Evolutionary conservation across 2,329 filamentous ascomycete species (phyloP).

Genomic region (Neospermospora avenae): DNA sequence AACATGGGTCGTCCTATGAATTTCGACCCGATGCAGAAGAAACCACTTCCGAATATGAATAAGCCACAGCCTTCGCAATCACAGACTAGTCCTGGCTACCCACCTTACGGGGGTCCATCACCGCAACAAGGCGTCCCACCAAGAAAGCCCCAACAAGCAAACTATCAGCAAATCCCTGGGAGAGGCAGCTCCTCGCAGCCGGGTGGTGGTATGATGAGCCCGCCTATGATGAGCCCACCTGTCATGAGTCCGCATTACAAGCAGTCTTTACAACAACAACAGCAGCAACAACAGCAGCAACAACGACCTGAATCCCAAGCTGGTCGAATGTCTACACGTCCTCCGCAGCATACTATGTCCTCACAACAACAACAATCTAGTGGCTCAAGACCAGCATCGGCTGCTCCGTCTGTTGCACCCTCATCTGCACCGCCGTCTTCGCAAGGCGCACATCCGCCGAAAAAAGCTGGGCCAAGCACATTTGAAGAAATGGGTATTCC

Average conservation of each 20-base stretch:
- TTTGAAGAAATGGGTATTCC: constrained; percentile 99
- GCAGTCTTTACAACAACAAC: neutral
- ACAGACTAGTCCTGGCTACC: constrained; percentile 8
- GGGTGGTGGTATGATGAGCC: neutral
- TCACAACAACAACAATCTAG: constrained; percentile 16
- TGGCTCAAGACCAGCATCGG: constrained; percentile 12
- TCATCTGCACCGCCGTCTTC: constrained; percentile 13
- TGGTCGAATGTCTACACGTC: constrained; percentile 15
- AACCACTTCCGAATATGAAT: constrained; percentile 23
- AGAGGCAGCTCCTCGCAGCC: constrained; percentile 25
- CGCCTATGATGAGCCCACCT: constrained; percentile 18
- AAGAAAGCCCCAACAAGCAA: constrained; percentile 19
- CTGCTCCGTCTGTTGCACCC: constrained; percentile 12
- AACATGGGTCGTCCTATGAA: constrained; percentile 22
- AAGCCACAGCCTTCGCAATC: constrained; percentile 21
- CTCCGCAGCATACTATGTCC: constrained; percentile 24
- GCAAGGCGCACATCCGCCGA: constrained; percentile 16
- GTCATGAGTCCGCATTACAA: constrained; percentile 11
- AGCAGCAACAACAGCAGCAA: neutral
- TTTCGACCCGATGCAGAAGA: constrained; percentile 18
- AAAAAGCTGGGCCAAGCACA: constrained; percentile 73
- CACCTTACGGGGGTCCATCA: constrained; percentile 9
- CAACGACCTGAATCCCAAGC: constrained; percentile 12
- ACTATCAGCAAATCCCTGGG: constrained; percentile 22
- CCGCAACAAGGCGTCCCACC: constrained; percentile 12